Evolutionary conservation across 768 basidiomycete genomes (phyloP).

Genomic region (Phlebiopsis flavidoalba): DNA sequence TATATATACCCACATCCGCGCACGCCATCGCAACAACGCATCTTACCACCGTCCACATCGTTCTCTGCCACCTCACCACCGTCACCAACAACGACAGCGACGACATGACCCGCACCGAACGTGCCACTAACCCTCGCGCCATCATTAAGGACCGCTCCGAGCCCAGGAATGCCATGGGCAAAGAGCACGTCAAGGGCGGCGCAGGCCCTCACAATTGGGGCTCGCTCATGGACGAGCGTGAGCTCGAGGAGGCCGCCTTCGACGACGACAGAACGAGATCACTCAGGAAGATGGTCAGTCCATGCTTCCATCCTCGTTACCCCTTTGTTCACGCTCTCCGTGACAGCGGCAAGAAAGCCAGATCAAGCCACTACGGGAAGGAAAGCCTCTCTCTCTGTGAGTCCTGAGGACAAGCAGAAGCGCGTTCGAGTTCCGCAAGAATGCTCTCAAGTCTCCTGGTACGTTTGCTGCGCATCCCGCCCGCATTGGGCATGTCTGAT

Average conservation of each 20-base stretch:
- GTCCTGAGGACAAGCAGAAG: constrained; percentile 60
- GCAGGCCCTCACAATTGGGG: constrained; percentile 88
- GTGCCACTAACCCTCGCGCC: constrained; percentile 66
- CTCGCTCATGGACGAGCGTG: constrained; percentile 54
- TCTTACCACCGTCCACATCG: neutral
- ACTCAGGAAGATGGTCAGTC: constrained; percentile 25
- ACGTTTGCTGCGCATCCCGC: neutral
- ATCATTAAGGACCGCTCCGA: constrained; percentile 73
- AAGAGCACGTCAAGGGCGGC: constrained; percentile 70
- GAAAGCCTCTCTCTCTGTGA: constrained; percentile 39
- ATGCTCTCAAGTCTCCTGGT: constrained; percentile 62
- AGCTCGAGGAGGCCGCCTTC: constrained; percentile 52
- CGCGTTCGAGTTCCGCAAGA: constrained; percentile 69
- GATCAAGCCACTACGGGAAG: constrained; percentile 10
- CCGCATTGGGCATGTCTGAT: neutral
- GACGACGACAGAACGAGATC: constrained; percentile 51
- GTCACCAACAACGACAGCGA: neutral
- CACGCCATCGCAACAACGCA: neutral
- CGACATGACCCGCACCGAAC: constrained; percentile 77
- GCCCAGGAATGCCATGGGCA: constrained; percentile 72
- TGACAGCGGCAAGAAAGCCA: neutral
- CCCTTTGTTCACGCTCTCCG: neutral
- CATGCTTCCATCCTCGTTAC: constrained; percentile 4
- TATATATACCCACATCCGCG: constrained; percentile 7
- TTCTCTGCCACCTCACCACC: neutral